phyloP scores from a whole-genome alignment of 2,329 filamentous ascomycete species.

The Exophiala spinifera region DNA sequence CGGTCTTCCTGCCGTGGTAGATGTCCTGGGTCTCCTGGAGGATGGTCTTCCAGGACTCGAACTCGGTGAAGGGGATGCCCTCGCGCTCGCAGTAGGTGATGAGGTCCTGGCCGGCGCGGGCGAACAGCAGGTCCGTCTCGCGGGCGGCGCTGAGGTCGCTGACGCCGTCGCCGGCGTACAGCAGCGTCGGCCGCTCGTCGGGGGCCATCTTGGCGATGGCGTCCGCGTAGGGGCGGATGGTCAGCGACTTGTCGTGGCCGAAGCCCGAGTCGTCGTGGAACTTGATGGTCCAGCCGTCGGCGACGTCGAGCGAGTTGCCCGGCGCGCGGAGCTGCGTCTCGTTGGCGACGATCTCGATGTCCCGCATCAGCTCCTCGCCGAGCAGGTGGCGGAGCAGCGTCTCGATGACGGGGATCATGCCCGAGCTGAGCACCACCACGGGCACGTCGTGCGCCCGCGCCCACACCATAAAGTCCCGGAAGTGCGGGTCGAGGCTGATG shows the following conservation, averaged over 20 bases:
- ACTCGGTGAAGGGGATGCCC: slow-evolving; percentile 81
- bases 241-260: slow-evolving; percentile 94
- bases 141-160: slow-evolving; percentile 87
- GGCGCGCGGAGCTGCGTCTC: slow-evolving; percentile 62
- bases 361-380: slow-evolving; percentile 65
- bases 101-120: slow-evolving; percentile 85
- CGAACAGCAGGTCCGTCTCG: slow-evolving; percentile 90
- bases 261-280: slow-evolving; percentile 80
- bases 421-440: slow-evolving; percentile 85
- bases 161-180: slow-evolving; percentile 94
- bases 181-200: slow-evolving; percentile 70
- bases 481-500: slow-evolving; percentile 84
- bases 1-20: slow-evolving; percentile 65
- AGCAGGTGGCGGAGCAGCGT: slow-evolving; percentile 76
- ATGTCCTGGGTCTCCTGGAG: slow-evolving; percentile 73
- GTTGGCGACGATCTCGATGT: slow-evolving; percentile 91
- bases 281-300: slow-evolving; percentile 80
- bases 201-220: slow-evolving; percentile 56
- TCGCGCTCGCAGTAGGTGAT: slow-evolving; percentile 82
- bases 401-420: slow-evolving; percentile 89
- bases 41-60: slow-evolving; percentile 80
- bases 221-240: slow-evolving; percentile 79
- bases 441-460: slow-evolving; percentile 77
- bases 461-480: slow-evolving; percentile 86
- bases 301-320: slow-evolving; percentile 72